Base-by-base conservation (phyloP, 2,329 filamentous ascomycete species). In the Alternaria ethzedia region DNA sequence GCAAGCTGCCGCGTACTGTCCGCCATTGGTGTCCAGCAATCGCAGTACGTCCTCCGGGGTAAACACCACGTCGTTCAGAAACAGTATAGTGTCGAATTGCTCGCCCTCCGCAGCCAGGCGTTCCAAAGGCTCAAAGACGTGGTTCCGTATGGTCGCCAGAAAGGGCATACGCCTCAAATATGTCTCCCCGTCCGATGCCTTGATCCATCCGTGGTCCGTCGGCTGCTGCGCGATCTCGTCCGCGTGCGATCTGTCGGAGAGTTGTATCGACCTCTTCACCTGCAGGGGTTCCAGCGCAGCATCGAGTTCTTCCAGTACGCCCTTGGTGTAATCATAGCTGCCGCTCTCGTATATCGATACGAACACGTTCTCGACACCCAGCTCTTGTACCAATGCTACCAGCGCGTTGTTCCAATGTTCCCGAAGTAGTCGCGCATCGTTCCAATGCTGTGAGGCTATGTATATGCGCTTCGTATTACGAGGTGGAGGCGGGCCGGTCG, bases 381-480 rank as follows among this genome's bases (percentile, higher is more conserved):
- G 79, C 6, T 82, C 80, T 49, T 84, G 80, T 6, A 86, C 83
- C 20, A 93, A 80, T 3, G 85, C 81, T 7, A 90, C 62, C 3
- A 93, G 81, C 0, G 88, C 88, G 6, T 83, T 78, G 65, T 85
- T 88, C 90, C 90, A 93, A 69, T 89, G 85, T 6, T 82, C 81
- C 8, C 86, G 83, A 3, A 93, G 82, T 23, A 91, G 81, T 2
- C 76, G 74, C 63, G 86, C 90, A 66, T 87, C 87, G 71, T 91
- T 92, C 84, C 89, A 91, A 72, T 91, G 89, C 74, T 90, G 87
- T 64, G 87, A 87, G 5, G 89, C 87, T 64, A 93, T 91, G 79
- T 88, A 93, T 65, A 93, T 85, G 47, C 75, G 72, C 55, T 72
- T 72, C 15, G 65, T 51, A 25, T 72, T 75, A 6, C 55, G 68